Percentiles rank a stretch among this genome's conserved stretches.
Evolutionary conservation across 2,329 filamentous ascomycete genomes (phyloP).

Genomic region (Fusarium sp.): DNA sequence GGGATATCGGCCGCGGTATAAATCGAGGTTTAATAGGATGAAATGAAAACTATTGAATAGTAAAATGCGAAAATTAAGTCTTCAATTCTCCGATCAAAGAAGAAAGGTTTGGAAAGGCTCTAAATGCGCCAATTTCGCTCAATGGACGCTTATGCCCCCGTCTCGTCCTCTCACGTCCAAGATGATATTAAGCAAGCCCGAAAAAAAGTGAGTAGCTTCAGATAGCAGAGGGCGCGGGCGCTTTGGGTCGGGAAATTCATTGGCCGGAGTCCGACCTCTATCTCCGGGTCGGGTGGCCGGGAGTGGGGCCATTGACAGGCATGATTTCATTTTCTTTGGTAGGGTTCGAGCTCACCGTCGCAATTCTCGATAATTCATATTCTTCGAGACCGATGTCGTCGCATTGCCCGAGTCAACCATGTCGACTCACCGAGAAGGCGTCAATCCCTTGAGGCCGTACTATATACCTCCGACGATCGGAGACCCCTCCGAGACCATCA

Average conservation of each 20-base stretch:
- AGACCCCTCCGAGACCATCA: constrained; percentile 57
- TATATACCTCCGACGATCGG: constrained; percentile 75
- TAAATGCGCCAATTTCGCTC: constrained; percentile 49
- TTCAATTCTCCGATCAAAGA: constrained; percentile 20
- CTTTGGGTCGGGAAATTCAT: constrained; percentile 56
- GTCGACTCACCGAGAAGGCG: constrained; percentile 62
- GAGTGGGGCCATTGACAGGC: constrained; percentile 37
- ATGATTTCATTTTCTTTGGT: constrained; percentile 55
- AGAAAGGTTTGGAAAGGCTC: constrained; percentile 31
- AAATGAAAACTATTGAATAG: constrained; percentile 9
- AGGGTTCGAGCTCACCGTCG: constrained; percentile 42
- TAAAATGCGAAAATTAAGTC: constrained; percentile 15
- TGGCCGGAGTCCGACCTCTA: constrained; percentile 51
- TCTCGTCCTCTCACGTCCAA: constrained; percentile 53
- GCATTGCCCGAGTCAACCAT: constrained; percentile 55
- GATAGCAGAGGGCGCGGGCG: constrained; percentile 47
- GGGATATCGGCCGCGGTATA: constrained; percentile 27
- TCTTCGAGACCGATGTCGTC: constrained; percentile 46
- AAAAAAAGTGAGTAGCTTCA: constrained; percentile 49
- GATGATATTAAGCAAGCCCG: constrained; percentile 51
- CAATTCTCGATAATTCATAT: constrained; percentile 37
- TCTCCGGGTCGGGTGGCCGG: constrained; percentile 45
- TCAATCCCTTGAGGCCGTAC: constrained; percentile 79
- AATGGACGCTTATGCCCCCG: constrained; percentile 47
- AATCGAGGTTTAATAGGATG: constrained; percentile 16